A percentile compares a stretch with the other conserved stretches of the same genome.
Conservation (phyloP, 2,329 filamentous ascomycete genomes). For the Aspergillus carbonarius region DNA sequence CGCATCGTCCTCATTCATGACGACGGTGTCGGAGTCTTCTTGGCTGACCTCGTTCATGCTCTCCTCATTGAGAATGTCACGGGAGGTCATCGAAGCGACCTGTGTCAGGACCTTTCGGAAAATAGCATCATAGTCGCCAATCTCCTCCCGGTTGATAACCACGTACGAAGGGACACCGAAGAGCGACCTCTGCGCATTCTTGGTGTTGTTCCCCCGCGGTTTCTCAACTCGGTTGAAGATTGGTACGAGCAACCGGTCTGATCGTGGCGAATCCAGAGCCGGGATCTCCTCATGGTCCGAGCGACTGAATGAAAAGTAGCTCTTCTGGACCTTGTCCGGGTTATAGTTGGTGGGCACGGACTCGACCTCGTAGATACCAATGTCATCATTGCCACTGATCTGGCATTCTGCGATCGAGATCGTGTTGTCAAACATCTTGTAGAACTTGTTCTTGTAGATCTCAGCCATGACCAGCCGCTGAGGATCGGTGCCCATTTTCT, state of each 20-base stretch:
- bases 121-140: constrained; percentile 67
- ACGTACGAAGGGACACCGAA: constrained; percentile 61
- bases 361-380: constrained; percentile 77
- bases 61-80: constrained; percentile 59
- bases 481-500: constrained; percentile 52
- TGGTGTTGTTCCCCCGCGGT: constrained; percentile 23
- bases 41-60: constrained; percentile 45
- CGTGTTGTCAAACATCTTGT: constrained; percentile 76
- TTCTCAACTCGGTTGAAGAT: constrained; percentile 46
- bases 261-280: constrained; percentile 42
- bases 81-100: constrained; percentile 73
- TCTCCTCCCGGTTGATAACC: constrained; percentile 71
- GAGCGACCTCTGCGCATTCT: constrained; percentile 29
- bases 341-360: constrained; percentile 75
- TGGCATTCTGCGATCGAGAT: constrained; percentile 66
- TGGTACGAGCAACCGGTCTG: constrained; percentile 49
- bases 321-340: constrained; percentile 51
- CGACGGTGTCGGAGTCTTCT: constrained; percentile 67
- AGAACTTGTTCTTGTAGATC: constrained; percentile 80
- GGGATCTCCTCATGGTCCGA: constrained; percentile 43
- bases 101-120: constrained; percentile 76
- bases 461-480: constrained; percentile 74
- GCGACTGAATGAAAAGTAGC: constrained; percentile 30
- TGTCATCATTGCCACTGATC: constrained; percentile 62
- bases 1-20: constrained; percentile 61